phyloP scores from a whole-genome alignment of 2,329 filamentous ascomycete species.

The Apiospora phragmitis region DNA sequence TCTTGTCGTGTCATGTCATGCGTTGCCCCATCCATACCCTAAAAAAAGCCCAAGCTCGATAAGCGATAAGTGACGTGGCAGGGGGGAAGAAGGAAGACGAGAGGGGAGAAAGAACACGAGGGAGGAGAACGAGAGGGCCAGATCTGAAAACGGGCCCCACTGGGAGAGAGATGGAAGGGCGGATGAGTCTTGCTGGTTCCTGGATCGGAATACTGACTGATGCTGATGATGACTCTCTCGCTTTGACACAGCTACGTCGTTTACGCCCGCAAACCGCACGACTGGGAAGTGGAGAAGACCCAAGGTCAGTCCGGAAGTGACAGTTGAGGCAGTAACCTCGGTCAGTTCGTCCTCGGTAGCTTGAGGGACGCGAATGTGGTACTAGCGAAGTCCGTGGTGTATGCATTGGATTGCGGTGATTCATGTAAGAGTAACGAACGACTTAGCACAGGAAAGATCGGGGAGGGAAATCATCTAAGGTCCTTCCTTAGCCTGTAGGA shows the following conservation, averaged over 20 bases:
- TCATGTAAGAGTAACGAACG: neutral
- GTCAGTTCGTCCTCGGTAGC: neutral
- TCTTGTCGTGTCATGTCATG: neutral
- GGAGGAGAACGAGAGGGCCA: neutral
- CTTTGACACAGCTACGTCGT: slow-evolving; percentile 3
- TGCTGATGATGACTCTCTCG: neutral
- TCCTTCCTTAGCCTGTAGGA: neutral
- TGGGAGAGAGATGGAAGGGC: neutral
- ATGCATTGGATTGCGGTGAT: neutral
- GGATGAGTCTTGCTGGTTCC: neutral
- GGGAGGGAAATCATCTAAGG: neutral
- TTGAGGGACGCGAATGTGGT: neutral
- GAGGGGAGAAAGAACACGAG: neutral
- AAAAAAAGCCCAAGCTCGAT: neutral
- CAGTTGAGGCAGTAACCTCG: neutral
- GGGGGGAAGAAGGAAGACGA: neutral
- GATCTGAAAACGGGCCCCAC: neutral
- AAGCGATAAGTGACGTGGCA: slow-evolving; percentile 3
- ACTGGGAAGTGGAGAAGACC: slow-evolving; percentile 1
- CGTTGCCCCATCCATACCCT: neutral
- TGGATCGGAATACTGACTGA: neutral
- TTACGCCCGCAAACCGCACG: slow-evolving; percentile 5
- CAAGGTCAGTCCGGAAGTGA: neutral
- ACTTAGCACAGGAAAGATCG: neutral
- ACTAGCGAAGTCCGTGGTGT: neutral